Evolutionary conservation across 306 rosid species (phyloP), one percentile per base, ranked within the genome.

Genomic region (Vicia villosa): DNA sequence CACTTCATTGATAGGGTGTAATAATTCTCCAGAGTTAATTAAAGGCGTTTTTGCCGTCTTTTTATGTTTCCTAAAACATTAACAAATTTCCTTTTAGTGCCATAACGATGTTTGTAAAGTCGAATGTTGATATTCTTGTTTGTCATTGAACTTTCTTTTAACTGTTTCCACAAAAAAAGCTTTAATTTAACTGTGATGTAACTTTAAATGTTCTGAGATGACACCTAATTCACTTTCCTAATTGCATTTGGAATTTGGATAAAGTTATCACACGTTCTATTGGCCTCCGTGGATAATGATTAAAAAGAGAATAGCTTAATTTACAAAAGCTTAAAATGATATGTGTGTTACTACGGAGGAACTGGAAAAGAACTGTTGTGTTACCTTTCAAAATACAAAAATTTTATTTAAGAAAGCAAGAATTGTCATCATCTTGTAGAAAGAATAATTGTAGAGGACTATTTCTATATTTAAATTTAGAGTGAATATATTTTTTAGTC

Each of bases 31-130:
- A 54, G 69, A 70, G 82, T 65, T 77, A 69, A 84, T 81, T 70
- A 73, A 84, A 80, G 84, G 76, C 52, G 63, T 55, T 66, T 77
- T 82, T 66, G 73, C 80, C 59, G 57, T 75, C 59, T 45, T 69
- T 75, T 26, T 52, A 49, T 86, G 92, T 86, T 81, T 80, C 86
- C 89, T 79, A 76, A 81, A 80, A 75, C 70, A 72, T 79, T 30
- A 77, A 24, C 88, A 83, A 49, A 81, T 36, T 45, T 82, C 82
- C 86, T 77, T 86, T 84, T 70, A 37, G 74, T 68, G 58, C 79
- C 87, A 83, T 88, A 13, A 88, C 81, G 63, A 86, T 86, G 96
- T 92, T 83, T 26, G 46, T 41, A 43, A 57, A 75, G 91, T 52
- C 86, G 82, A 81, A 73, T 71, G 52, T 77, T 73, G 47, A 64